These are phyloP conservation scores for Draba incana DNA, from an alignment of 345 rosid genomes.

Conservation along the genomic window DNA sequence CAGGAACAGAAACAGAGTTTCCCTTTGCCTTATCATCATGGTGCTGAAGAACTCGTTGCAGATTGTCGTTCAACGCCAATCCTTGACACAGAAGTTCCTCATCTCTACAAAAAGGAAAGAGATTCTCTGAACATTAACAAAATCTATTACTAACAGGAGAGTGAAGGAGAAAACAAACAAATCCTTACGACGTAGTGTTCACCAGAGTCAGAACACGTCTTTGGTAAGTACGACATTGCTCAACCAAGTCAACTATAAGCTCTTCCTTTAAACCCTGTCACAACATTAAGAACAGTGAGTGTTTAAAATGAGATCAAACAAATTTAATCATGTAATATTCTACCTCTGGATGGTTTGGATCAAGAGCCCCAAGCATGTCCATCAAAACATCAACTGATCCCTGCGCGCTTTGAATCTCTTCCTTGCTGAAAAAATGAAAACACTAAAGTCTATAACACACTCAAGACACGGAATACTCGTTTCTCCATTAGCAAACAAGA, in stretches of 20 bases:
- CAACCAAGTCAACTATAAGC: constrained; percentile 84
- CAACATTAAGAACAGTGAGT: constrained; percentile 17
- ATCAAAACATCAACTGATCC: constrained; percentile 72
- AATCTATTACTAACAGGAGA: constrained; percentile 3
- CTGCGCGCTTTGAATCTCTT: constrained; percentile 76
- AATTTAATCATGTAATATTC: constrained; percentile 11
- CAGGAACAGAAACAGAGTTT: constrained; percentile 42
- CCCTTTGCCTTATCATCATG: constrained; percentile 88
- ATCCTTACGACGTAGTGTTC: constrained; percentile 66
- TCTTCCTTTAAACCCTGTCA: constrained; percentile 88
- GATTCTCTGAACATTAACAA: constrained; percentile 32
- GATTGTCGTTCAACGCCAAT: constrained; percentile 75
- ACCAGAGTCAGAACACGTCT: constrained; percentile 82
- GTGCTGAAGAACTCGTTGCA: constrained; percentile 79
- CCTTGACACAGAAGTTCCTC: constrained; percentile 87
- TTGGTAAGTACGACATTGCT: constrained; percentile 88
- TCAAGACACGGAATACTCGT: neutral
- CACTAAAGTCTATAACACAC: constrained; percentile 16
- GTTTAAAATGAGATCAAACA: constrained; percentile 17
- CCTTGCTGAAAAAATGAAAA: constrained; percentile 52
- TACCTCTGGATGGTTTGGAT: constrained; percentile 84
- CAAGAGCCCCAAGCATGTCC: constrained; percentile 91
- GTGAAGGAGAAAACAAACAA: constrained; percentile 10
- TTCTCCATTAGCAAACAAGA: constrained; percentile 2
- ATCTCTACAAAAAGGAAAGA: constrained; percentile 54